Evolutionary conservation across 2,329 filamentous ascomycete species (phyloP), one percentile per base, ranked within the genome.

Genomic region (Penicillium sp.): DNA sequence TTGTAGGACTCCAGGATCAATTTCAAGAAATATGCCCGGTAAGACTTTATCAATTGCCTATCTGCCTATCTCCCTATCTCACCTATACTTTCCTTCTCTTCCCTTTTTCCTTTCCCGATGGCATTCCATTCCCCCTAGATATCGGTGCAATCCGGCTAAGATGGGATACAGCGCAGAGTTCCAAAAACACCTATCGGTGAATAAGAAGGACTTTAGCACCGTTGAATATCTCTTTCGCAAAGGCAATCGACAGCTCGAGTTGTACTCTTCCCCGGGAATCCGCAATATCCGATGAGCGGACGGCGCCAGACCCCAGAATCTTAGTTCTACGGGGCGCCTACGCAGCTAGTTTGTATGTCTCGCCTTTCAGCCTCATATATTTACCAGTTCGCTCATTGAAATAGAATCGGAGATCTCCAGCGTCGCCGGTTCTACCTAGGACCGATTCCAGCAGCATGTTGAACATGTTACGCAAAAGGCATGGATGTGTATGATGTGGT

Each of bases 151-250:
- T 56, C 58, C 54, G 59, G 60, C 61, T 63, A 46, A 54, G 54
- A 54, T 46, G 51, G 58, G 60, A 54, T 37, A 33, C 38, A 93
- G 90, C 65, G 74, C 80, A 29, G 91, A 97, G 71, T 97, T 99
- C 70, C 80, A 86, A 40, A 89, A 89, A 71, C 82, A 90, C 69
- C 71, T 85, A 13, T 71, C 74, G 9, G 74, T 95, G 55, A 87
- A 89, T 73, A 94, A 91, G 76, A 91, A 90, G 66, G 91, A 96
- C 70, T 96, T 96, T 75, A 81, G 82, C 17, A 88, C 91, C 6
- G 88, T 97, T 57, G 93, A 97, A 74, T 94, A 91, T 73, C 79
- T 96, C 35, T 72, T 97, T 51, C 84, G 93, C 59, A 93, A 91
- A 73, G 93, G 93, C 23, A 83, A 85, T 41, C 84, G 90, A 45